phyloP scores from a whole-genome alignment of 2,329 filamentous ascomycete genomes.

The Ophiosphaerella narmari region DNA sequence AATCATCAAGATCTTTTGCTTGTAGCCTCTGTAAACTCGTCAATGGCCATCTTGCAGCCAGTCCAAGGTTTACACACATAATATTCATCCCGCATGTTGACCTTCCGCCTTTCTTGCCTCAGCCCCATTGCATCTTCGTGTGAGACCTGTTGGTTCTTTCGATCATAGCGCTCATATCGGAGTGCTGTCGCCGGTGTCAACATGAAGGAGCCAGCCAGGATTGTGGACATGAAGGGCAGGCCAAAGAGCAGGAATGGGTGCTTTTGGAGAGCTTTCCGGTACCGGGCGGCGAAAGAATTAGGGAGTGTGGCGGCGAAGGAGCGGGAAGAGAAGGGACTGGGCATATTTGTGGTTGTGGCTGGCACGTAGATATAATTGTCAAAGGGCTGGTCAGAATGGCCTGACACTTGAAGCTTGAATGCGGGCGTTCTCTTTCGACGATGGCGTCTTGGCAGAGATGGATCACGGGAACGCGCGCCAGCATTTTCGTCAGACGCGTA shows the following conservation, averaged over 20 bases:
- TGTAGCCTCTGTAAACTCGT: slow-evolving; percentile 66
- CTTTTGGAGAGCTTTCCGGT: slow-evolving; percentile 73
- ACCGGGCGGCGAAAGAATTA: slow-evolving; percentile 72
- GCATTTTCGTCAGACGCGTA: slow-evolving; percentile 2
- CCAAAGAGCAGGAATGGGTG: slow-evolving; percentile 94
- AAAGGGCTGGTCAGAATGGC: slow-evolving; percentile 1
- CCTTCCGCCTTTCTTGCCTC: slow-evolving; percentile 69
- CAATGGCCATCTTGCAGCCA: slow-evolving; percentile 3
- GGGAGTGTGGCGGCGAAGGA: slow-evolving; percentile 61
- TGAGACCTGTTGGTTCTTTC: slow-evolving; percentile 82
- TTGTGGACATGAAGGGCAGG: slow-evolving; percentile 86
- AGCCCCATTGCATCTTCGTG: slow-evolving; percentile 86
- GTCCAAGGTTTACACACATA: slow-evolving; percentile 64
- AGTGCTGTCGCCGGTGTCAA: slow-evolving; percentile 92
- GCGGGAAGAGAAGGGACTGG: slow-evolving; percentile 66
- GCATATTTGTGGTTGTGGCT: slow-evolving; percentile 18
- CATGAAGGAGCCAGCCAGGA: slow-evolving; percentile 90
- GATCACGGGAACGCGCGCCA: slow-evolving; percentile 10
- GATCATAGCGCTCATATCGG: slow-evolving; percentile 90
- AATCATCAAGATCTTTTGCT: slow-evolving; percentile 89
- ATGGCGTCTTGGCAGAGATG: slow-evolving; percentile 8
- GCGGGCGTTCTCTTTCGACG: slow-evolving; percentile 2
- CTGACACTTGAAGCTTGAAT: slow-evolving; percentile 8
- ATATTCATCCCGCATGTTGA: slow-evolving; percentile 85
- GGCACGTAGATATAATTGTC: neutral